phyloP scores from a whole-genome alignment of 1,284 basidiomycete species.

The Ustilago bromivora region DNA sequence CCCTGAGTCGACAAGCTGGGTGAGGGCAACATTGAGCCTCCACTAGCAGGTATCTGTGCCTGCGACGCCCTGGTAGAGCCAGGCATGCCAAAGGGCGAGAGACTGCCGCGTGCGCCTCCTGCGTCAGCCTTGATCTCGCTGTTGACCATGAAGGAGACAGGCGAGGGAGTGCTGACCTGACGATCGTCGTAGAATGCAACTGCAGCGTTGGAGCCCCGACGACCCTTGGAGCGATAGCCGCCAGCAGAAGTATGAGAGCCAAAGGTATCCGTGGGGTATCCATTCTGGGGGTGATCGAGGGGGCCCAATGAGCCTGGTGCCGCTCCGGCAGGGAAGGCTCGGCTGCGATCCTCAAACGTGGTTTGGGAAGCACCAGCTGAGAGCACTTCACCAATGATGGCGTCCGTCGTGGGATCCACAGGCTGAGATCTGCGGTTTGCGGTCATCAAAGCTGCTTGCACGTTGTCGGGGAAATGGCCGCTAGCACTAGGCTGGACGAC shows the following conservation, averaged over 20 bases:
- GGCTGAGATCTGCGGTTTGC: constrained; percentile 12
- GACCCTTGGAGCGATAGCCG: constrained; percentile 36
- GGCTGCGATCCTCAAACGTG: constrained; percentile 33
- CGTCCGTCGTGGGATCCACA: constrained; percentile 41
- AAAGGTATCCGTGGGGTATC: constrained; percentile 31
- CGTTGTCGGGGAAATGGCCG: constrained; percentile 9
- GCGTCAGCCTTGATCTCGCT: constrained; percentile 57
- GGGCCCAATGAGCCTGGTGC: constrained; percentile 44
- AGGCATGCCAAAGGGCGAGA: constrained; percentile 38
- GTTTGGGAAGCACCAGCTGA: constrained; percentile 30
- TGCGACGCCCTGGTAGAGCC: constrained; percentile 37
- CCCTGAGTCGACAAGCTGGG: constrained; percentile 53
- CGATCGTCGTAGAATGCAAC: constrained; percentile 55
- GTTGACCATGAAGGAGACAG: constrained; percentile 64
- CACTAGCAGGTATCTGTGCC: constrained; percentile 47
- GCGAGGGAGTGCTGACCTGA: constrained; percentile 51
- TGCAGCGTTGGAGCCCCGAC: constrained; percentile 44
- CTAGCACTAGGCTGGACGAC: constrained; percentile 31
- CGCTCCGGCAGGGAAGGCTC: constrained; percentile 23
- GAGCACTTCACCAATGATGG: constrained; percentile 49
- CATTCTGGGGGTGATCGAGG: constrained; percentile 42
- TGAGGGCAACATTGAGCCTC: constrained; percentile 50
- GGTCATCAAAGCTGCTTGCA: constrained; percentile 16
- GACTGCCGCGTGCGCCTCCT: constrained; percentile 26
- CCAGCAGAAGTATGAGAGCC: constrained; percentile 19